Evolutionary conservation across 106 monocot species (phyloP).

Genomic region (Iris macrosiphon): DNA sequence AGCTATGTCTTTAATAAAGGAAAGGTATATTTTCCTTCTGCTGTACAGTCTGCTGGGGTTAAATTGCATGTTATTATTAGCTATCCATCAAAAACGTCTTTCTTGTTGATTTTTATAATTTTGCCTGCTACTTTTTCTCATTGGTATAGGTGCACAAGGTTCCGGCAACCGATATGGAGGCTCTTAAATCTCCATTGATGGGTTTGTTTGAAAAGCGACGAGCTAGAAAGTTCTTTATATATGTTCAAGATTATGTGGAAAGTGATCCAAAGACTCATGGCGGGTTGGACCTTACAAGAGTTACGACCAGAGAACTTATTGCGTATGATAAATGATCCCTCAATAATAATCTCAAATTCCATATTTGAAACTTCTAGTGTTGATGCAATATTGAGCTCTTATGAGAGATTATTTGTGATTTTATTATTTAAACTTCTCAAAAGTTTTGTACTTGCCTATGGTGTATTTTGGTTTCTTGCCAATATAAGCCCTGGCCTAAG

Average conservation of each 20-base stretch:
- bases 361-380: too few species aligned
- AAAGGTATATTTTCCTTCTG: slow-evolving; percentile 46
- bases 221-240: slow-evolving; percentile 54
- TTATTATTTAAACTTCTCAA: too few species aligned
- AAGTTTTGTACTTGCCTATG: too few species aligned
- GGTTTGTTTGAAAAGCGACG: slow-evolving; percentile 56
- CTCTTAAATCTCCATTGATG: slow-evolving; percentile 56
- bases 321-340: slow-evolving; percentile 15
- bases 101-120: neutral
- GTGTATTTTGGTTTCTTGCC: too few species aligned
- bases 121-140: neutral
- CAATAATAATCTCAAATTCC: too few species aligned
- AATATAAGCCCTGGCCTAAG: too few species aligned
- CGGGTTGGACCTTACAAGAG: slow-evolving; percentile 46
- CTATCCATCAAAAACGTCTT: neutral
- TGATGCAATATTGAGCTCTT: too few species aligned
- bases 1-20: slow-evolving; percentile 93
- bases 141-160: slow-evolving; percentile 50
- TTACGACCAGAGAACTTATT: slow-evolving; percentile 46
- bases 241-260: slow-evolving; percentile 55
- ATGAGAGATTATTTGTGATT: too few species aligned
- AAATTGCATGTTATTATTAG: neutral
- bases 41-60: neutral
- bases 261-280: slow-evolving; percentile 45
- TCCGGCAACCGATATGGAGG: slow-evolving; percentile 61